Conservation (phyloP, 768 basidiomycete species). For the Trametes elegans region DNA sequence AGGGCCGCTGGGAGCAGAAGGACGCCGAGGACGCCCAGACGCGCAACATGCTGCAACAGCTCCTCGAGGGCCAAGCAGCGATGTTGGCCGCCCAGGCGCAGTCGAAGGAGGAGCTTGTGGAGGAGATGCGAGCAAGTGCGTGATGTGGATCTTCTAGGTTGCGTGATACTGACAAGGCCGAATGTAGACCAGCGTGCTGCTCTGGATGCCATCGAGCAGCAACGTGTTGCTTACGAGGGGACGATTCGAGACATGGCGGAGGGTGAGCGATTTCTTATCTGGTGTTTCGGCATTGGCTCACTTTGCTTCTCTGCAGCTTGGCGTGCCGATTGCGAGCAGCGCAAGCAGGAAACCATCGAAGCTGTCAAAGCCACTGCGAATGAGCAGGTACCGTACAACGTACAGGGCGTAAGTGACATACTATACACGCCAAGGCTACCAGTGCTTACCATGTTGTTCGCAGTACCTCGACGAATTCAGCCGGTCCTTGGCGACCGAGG, state of each 20-base stretch:
- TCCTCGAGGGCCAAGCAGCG: slow-evolving; percentile 54
- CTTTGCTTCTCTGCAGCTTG: slow-evolving; percentile 46
- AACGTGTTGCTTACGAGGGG: slow-evolving; percentile 16
- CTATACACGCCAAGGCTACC: neutral
- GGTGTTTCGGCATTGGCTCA: neutral
- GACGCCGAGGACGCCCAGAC: slow-evolving; percentile 56
- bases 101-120: slow-evolving; percentile 51
- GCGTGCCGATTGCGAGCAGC: slow-evolving; percentile 55
- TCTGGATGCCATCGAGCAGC: slow-evolving; percentile 15
- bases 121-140: slow-evolving; percentile 41
- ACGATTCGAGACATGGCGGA: slow-evolving; percentile 23
- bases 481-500: slow-evolving; percentile 78
- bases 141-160: slow-evolving; percentile 4
- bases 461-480: slow-evolving; percentile 89
- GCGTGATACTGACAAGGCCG: neutral
- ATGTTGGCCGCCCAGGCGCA: slow-evolving; percentile 63
- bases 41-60: slow-evolving; percentile 57
- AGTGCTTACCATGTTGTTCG: slow-evolving; percentile 2
- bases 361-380: slow-evolving; percentile 70
- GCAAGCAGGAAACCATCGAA: slow-evolving; percentile 57
- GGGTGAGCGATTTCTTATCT: slow-evolving; percentile 3
- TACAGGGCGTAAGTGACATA: slow-evolving; percentile 63
- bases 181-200: slow-evolving; percentile 19
- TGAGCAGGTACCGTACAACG: slow-evolving; percentile 80
- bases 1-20: slow-evolving; percentile 54